Evolutionary conservation across 352 stramenopile genomes (phyloP).

Genomic region (Pythium apleroticum): DNA sequence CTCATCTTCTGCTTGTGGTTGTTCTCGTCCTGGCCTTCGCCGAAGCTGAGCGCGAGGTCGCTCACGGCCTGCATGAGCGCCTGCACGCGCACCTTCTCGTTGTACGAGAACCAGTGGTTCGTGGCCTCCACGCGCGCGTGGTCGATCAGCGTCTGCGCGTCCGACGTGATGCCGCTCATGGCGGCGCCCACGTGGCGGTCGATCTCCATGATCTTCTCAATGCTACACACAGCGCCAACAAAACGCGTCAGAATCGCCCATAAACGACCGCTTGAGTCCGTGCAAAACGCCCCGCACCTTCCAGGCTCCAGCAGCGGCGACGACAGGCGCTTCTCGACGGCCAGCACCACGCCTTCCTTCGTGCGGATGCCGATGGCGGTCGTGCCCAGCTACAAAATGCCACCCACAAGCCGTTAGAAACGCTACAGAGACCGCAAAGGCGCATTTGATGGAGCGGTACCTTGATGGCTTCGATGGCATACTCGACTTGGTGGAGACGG

Average conservation of each 20-base stretch:
- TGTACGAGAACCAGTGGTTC: conserved; percentile 98
- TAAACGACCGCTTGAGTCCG: background rate
- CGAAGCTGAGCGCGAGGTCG: conserved; percentile 97
- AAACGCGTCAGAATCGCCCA: background rate
- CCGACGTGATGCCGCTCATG: conserved; percentile 98
- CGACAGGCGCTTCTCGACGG: conserved; percentile 98
- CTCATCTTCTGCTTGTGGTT: conserved; percentile 98
- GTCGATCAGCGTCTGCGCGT: conserved; percentile 98
- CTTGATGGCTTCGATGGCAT: conserved; percentile 98
- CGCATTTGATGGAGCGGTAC: conserved; percentile 28
- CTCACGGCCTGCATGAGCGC: conserved; percentile 98
- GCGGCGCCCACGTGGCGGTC: conserved; percentile 97
- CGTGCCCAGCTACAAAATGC: conserved; percentile 90
- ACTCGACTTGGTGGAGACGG: conserved; percentile 98
- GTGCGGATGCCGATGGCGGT: conserved; percentile 98
- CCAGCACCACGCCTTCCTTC: conserved; percentile 97
- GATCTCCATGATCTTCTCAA: conserved; percentile 99
- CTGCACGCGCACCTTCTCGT: conserved; percentile 98
- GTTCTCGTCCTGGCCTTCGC: conserved; percentile 91
- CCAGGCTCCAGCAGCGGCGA: conserved; percentile 94
- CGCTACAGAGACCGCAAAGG: background rate
- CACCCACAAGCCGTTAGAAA: background rate
- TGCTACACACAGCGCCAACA: conserved; percentile 53
- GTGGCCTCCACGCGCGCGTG: conserved; percentile 98
- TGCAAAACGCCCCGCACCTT: conserved; percentile 41